A percentile compares a stretch with the other conserved stretches of the same genome.
These are phyloP conservation scores for Vanrija pseudolonga DNA, from an alignment of 1,284 basidiomycete genomes.

Conservation along the genomic window DNA sequence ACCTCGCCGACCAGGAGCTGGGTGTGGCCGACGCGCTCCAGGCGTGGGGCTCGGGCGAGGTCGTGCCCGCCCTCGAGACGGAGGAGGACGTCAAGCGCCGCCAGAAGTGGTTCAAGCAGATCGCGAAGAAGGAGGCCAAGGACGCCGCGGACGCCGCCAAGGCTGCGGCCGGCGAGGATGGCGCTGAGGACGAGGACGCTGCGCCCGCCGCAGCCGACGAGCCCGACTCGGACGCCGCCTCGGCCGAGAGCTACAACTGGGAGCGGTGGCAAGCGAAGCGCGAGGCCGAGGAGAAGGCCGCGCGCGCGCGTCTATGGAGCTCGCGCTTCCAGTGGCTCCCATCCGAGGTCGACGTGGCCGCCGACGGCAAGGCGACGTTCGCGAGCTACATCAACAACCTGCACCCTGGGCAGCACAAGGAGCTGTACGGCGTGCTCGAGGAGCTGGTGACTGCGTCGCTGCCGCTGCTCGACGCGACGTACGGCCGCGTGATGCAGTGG, in stretches of 20 bases:
- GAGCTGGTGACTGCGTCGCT: slow-evolving; percentile 1
- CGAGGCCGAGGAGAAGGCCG: background rate
- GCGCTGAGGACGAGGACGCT: too few species aligned
- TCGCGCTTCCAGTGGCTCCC: slow-evolving; percentile 15
- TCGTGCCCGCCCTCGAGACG: background rate
- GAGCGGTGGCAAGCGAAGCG: background rate
- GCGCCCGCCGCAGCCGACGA: too few species aligned
- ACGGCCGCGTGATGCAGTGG: slow-evolving; percentile 8
- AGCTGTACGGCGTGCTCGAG: slow-evolving; percentile 5
- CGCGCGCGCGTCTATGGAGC: too few species aligned
- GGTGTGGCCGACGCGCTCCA: background rate
- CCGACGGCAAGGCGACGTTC: background rate
- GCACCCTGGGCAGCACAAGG: background rate
- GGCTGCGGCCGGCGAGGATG: too few species aligned
- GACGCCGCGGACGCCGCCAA: too few species aligned
- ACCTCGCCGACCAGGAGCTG: background rate
- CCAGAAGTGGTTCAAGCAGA: background rate
- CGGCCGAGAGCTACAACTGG: too few species aligned
- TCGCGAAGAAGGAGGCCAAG: background rate
- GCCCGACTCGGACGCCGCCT: too few species aligned
- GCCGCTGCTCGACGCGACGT: slow-evolving; percentile 3
- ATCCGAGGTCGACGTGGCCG: slow-evolving; percentile 5
- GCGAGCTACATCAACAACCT: background rate
- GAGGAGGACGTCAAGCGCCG: background rate
- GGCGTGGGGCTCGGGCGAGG: background rate